Percentiles rank a stretch among this genome's conserved stretches.
phyloP scores from a whole-genome alignment of 331 rosid species.

The Saraca asoca region DNA sequence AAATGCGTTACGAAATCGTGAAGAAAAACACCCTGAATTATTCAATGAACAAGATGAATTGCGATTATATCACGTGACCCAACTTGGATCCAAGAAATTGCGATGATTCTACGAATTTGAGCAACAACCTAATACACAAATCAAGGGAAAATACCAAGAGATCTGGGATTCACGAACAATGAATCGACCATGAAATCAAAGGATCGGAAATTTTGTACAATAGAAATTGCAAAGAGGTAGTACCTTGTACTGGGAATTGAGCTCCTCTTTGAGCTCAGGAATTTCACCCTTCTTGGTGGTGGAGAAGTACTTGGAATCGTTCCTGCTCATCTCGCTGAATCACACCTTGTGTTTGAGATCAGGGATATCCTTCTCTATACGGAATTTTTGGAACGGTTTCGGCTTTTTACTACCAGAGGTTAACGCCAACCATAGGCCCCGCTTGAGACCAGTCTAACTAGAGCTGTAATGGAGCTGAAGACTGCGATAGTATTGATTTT shows the following conservation, averaged over 20 bases:
- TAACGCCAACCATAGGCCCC: no score
- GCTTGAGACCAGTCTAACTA: no score
- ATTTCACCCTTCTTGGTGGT: conserved; percentile 99
- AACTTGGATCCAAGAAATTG: conserved; percentile 24
- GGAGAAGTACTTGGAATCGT: conserved; percentile 98
- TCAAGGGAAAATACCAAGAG: not conserved
- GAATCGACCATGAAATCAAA: not conserved
- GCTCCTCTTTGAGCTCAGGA: conserved; percentile 99
- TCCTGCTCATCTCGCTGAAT: conserved; percentile 68
- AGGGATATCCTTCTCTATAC: no score
- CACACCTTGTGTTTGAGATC: no score
- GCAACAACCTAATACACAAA: conserved; percentile 4
- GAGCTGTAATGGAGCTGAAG: no score
- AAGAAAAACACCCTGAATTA: conserved; percentile 4
- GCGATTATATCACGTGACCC: not conserved
- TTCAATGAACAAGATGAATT: not conserved
- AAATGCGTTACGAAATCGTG: conserved; percentile 5
- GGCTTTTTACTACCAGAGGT: no score
- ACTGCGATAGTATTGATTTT: no score
- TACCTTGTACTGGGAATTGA: conserved; percentile 99
- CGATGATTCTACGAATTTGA: not conserved
- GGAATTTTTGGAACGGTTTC: no score
- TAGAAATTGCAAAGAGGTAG: not conserved
- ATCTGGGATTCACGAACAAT: not conserved
- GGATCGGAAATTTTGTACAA: conserved; percentile 5